Evolutionary conservation across 2,329 filamentous ascomycete genomes (phyloP), one percentile per base, ranked within the genome.

Genomic region (Aspergillus spinulosporus): DNA sequence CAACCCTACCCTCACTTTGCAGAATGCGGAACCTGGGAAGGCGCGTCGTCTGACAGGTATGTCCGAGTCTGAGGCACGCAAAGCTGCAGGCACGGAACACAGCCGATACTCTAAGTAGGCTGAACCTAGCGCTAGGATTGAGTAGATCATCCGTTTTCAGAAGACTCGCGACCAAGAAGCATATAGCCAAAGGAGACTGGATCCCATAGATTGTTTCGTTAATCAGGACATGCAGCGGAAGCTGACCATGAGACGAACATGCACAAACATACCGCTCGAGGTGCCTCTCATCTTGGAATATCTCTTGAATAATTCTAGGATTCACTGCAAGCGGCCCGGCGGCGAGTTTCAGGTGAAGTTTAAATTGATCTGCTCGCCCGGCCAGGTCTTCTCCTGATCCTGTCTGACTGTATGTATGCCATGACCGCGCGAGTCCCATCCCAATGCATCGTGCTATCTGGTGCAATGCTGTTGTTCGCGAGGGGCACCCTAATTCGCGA

Each of bases 51-150:
- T 6, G 6, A 7, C 52, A 54, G 5, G 44, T 14, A 36, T 54
- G 52, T 3, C 4, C 11, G 3, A 54, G 28, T 7, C 8, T 15
- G 28, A 54, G 36, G 12, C 26, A 32, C 4, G n/a, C 44, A 36
- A 49, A 48, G 11, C 28, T 48, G 37, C 44, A 54, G 37, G 28
- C 52, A 9, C 52, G 52, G 29, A 49, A 6, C n/a, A 54, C 31
- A 3, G 14, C 12, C 12, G 44, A 37, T 12, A 36, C 36, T n/a
- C 40, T 9, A 21, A 21, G 21, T 21, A 21, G 21, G 21, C 21
- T 21, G 21, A 21, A 21, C 21, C 21, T 8, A 3, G 21, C 15
- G 7, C 4, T 42, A 9, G 7, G 14, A 21, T n/a, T 31, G 36
- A 12, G 34, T 21, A 7, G 3, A 0, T 39, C 14, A 12, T 21